A percentile compares a stretch with the other conserved stretches of the same genome.
phyloP scores from a whole-genome alignment of 148 eudicot genomes.

The Chenopodium suecicum region DNA sequence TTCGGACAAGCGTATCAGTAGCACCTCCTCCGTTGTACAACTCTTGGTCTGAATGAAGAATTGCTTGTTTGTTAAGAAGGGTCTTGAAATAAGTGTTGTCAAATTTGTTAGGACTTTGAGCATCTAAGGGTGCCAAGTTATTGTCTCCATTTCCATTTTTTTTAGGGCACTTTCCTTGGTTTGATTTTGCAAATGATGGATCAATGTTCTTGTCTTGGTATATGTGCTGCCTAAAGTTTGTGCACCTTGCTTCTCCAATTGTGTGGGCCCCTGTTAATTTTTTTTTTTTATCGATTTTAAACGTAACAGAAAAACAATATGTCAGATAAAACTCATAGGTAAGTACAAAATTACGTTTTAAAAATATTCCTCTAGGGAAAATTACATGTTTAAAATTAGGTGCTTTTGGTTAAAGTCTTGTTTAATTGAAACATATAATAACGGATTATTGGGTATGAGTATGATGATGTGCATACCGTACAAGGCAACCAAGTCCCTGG shows the following conservation, averaged over 20 bases:
- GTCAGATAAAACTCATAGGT: too few relatives aligned
- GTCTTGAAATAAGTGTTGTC: slow-evolving; percentile 39
- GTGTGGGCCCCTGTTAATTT: slow-evolving; percentile 44
- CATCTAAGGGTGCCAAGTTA: slow-evolving; percentile 43
- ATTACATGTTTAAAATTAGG: too few relatives aligned
- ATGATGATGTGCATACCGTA: slow-evolving; percentile 34
- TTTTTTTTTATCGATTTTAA: background rate
- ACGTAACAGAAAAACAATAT: background rate
- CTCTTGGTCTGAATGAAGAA: slow-evolving; percentile 50
- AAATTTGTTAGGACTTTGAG: slow-evolving; percentile 36
- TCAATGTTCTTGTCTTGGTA: slow-evolving; percentile 52
- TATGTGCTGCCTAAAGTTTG: slow-evolving; percentile 39
- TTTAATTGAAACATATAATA: too few relatives aligned
- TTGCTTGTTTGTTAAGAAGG: slow-evolving; percentile 32
- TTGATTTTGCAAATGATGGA: slow-evolving; percentile 37
- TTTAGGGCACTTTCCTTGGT: slow-evolving; percentile 42
- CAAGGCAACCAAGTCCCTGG: slow-evolving; percentile 49
- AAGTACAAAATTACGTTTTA: too few relatives aligned
- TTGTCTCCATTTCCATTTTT: slow-evolving; percentile 40
- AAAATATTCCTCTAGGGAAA: too few relatives aligned
- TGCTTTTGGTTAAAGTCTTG: too few relatives aligned
- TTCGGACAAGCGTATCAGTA: slow-evolving; percentile 32
- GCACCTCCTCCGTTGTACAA: slow-evolving; percentile 39
- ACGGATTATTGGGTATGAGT: too few relatives aligned
- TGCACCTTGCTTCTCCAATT: slow-evolving; percentile 53